Evolutionary conservation across 176 grass and related monocot genomes (phyloP), one percentile per base, ranked within the genome.

Genomic region (Lolium perenne): DNA sequence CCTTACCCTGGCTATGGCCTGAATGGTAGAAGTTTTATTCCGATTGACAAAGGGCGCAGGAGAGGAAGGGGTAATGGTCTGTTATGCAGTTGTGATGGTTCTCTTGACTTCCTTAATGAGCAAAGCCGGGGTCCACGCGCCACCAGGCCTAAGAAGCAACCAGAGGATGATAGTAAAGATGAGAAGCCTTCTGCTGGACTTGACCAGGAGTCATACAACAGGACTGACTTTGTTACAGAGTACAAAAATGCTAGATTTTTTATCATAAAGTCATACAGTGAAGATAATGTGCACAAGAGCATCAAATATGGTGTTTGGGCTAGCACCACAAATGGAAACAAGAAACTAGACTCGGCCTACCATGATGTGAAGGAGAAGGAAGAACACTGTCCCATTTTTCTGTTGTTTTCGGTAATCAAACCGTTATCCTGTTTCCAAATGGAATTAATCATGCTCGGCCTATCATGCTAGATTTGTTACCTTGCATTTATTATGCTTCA

Each of bases 211-310:
- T 83, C 55, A 26, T 97, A 95, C 74, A 92, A 97, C 77, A 89
- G 69, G 47, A 82, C 91, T 15, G 90, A 95, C 54, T 98, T 98
- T 79, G 81, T 79, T 57, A 90, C 82, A 62, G 94, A 96, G 79
- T 96, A 96, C 68, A 92, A 80, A 72, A 89, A 83, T 86, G 94
- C 94, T 38, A 96, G 86, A 79, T 96, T 98, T 88, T 98, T 94
- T 73, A 91, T 98, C 72, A 98, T 98, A 91, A 98, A 98, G 80
- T 98, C 97, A 40, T 98, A 95, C 70, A 98, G 92, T 17, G 97
- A 98, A 84, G 97, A 98, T 82, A 98, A 98, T 91, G 94, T 98
- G 74, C 97, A 98, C 74, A 98, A 98, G 86, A 95, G 94, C 83
- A 92, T 98, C 43, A 98, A 98, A 84, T 98, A 98, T 87, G 85